Evolutionary conservation across 345 rosid species (phyloP).

Genomic region (Erucastrum elatum): DNA sequence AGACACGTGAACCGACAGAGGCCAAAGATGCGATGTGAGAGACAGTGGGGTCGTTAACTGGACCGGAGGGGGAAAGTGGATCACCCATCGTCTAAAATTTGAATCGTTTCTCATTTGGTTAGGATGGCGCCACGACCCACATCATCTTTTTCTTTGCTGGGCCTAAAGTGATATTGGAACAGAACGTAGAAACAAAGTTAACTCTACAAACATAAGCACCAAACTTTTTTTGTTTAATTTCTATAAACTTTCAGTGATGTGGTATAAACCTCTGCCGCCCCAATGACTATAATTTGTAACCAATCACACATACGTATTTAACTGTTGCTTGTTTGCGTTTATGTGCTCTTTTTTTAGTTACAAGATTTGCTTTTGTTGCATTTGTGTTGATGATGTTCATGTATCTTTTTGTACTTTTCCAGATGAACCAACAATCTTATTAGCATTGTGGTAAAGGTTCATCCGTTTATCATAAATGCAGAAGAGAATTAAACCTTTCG

Average conservation of each 20-base stretch:
- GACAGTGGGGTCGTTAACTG: conserved; percentile 12
- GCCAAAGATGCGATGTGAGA: conserved; percentile 1
- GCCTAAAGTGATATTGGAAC: conserved; percentile 10
- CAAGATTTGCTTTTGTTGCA: too few species aligned
- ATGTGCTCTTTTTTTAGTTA: background rate
- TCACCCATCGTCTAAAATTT: conserved; percentile 14
- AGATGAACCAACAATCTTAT: too few species aligned
- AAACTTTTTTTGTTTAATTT: background rate
- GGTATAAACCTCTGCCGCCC: background rate
- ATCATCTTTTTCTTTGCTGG: conserved; percentile 7
- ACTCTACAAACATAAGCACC: background rate
- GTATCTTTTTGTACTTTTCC: too few species aligned
- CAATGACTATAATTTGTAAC: background rate
- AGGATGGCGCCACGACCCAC: conserved; percentile 21
- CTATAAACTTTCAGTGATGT: background rate
- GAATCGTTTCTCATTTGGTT: too few species aligned
- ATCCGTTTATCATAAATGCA: too few species aligned
- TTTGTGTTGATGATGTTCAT: too few species aligned
- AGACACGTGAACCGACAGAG: conserved; percentile 39
- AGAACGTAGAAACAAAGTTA: conserved; percentile 29
- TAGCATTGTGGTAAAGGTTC: too few species aligned
- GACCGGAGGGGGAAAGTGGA: conserved; percentile 27
- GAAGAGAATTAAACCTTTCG: too few species aligned
- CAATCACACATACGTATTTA: background rate
- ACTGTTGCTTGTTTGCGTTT: background rate